These are phyloP conservation scores for Podaxis pistillaris DNA, from an alignment of 768 basidiomycete genomes.

Conservation along the genomic window DNA sequence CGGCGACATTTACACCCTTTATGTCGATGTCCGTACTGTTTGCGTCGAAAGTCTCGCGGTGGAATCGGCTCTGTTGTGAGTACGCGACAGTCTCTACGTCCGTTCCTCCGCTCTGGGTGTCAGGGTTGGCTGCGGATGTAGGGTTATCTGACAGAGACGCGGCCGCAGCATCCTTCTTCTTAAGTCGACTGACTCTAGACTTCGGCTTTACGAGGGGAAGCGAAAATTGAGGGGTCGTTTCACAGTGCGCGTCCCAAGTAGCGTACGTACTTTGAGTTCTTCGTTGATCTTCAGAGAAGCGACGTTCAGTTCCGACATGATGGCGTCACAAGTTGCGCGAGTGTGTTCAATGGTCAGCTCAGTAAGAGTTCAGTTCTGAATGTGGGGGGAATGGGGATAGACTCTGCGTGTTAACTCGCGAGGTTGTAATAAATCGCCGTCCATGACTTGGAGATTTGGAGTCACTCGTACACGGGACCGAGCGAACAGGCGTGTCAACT, in stretches of 20 bases:
- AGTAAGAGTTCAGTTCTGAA: no score
- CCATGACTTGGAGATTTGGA: no score
- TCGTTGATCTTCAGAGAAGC: background rate
- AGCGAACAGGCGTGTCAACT: no score
- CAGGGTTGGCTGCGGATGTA: background rate
- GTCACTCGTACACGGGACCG: no score
- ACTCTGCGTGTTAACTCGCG: no score
- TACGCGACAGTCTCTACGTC: conserved; percentile 34
- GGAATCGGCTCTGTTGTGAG: conserved; percentile 49
- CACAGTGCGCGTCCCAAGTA: background rate
- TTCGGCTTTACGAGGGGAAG: background rate
- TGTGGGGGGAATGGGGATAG: no score
- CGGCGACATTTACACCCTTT: conserved; percentile 47
- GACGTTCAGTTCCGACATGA: background rate
- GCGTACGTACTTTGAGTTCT: background rate
- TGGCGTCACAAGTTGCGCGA: background rate
- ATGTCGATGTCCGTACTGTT: conserved; percentile 47
- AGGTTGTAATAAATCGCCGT: no score
- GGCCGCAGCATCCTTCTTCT: background rate
- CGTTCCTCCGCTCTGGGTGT: conserved; percentile 10
- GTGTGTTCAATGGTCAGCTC: background rate
- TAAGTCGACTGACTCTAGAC: background rate
- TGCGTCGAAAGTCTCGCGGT: conserved; percentile 44
- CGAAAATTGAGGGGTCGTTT: background rate
- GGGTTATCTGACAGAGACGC: background rate